Percentiles rank a stretch among this genome's conserved stretches.
Evolutionary conservation across 139 green algal species (phyloP).

Genomic region (Chlamydomonas asymmetrica): DNA sequence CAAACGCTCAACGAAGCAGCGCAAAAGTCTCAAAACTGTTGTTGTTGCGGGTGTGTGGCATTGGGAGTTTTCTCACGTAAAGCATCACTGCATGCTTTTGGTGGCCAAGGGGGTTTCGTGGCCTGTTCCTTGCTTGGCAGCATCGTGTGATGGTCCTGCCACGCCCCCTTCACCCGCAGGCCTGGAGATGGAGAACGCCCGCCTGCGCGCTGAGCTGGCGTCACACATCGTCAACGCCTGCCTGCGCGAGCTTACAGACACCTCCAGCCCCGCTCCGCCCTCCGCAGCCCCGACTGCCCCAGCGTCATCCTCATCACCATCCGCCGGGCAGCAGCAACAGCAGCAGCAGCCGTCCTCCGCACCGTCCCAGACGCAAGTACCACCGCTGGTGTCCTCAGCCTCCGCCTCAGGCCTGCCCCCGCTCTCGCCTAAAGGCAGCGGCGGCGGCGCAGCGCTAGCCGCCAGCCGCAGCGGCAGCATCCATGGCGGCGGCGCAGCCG

Average conservation of each 20-base stretch:
- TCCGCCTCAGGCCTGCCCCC: no score
- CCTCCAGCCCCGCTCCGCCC: not conserved
- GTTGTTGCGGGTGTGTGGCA: no score
- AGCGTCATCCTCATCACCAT: not conserved
- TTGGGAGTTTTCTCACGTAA: no score
- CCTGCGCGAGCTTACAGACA: constrained; percentile 26
- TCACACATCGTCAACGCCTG: constrained; percentile 32
- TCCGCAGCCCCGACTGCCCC: not conserved
- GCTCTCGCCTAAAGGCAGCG: not conserved
- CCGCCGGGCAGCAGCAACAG: not conserved
- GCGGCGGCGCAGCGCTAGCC: not conserved
- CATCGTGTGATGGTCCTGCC: no score
- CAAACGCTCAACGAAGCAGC: no score
- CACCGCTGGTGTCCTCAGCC: no score
- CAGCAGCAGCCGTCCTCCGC: not conserved
- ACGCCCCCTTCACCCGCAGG: not conserved
- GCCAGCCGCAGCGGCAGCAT: constrained; percentile 10
- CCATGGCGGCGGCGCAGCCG: not conserved
- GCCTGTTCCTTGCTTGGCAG: no score
- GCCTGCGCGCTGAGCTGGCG: constrained; percentile 67
- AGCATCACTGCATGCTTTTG: no score
- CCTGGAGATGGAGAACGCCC: constrained; percentile 67
- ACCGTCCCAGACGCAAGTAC: no score
- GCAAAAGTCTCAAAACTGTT: no score
- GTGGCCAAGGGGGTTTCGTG: no score